Base-by-base conservation (phyloP, 805 yeast genomes). In the Candida verbasci region DNA sequence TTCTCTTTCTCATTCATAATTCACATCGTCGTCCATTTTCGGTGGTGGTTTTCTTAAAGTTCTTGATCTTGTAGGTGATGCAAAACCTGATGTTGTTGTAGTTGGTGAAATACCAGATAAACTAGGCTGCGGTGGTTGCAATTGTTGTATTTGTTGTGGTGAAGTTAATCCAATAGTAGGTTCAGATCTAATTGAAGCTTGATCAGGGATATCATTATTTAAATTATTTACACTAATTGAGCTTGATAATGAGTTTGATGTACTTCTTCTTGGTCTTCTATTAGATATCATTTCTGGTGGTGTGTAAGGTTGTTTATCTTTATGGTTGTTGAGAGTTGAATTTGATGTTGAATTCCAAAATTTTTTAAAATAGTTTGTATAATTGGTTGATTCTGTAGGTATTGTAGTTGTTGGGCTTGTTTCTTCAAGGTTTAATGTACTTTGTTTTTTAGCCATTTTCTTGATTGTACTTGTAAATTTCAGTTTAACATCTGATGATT, bases 251-350 rank as follows among this genome's bases (percentile, higher is more conserved):
- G 23, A 17, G 3, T 11, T 14, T 7, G 14, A 17, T 21, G 37
- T 17, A 24, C 14, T 12, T 20, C 24, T 33, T 59, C 40, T 53
- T 56, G 10, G 38, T 48, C 83, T 63, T 50, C 85, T 61, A 18
- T 66, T 76, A 29, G 74, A 65, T n/a, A 80, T 80, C 86, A 80
- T 80, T 49, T 80, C 85, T 0, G 86, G 86, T 0, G 80, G 74
- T 6, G 55, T 60, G 39, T 71, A 68, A 22, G 16, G 8, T 14
- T 12, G 17, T 9, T 44, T 42, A 7, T 41, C 46, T 12, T 42
- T 38, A 10, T 44, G 49, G 31, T 20, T 17, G n/a, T n/a, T n/a
- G n/a, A n/a, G n/a, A n/a, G n/a, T n/a, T n/a, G n/a, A n/a, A n/a
- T n/a, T n/a, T 32, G 34, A 35, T 4, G 4, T 15, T 8, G 24